Percentiles rank a stretch among this genome's conserved stretches.
Conservation (phyloP, 805 yeast species). For the Lipomyces sp. region DNA sequence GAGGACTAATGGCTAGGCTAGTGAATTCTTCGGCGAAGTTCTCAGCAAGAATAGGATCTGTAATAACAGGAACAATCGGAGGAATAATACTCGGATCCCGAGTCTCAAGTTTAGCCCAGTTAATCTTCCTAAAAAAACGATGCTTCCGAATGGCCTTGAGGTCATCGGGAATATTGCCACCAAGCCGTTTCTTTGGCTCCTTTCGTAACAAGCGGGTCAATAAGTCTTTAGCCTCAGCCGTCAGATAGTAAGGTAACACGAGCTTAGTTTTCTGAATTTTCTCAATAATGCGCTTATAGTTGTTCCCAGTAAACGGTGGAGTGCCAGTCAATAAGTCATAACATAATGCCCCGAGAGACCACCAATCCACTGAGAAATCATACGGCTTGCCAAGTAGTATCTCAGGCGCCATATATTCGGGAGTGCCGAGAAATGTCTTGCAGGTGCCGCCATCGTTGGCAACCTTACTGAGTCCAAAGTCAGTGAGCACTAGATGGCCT, state of each 20-base stretch:
- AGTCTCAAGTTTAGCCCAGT: conserved; percentile 64
- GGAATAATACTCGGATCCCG: conserved; percentile 60
- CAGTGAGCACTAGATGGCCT: conserved; percentile 86
- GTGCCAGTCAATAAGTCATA: conserved; percentile 81
- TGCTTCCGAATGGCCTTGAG: conserved; percentile 63
- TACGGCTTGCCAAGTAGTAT: conserved; percentile 76
- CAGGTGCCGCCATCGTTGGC: conserved; percentile 52
- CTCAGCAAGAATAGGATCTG: conserved; percentile 82
- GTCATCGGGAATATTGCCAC: conserved; percentile 55
- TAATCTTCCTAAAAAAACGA: conserved; percentile 73
- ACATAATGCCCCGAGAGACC: conserved; percentile 85
- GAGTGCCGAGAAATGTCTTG: conserved; percentile 71
- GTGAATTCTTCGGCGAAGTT: conserved; percentile 84
- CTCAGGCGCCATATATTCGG: conserved; percentile 91
- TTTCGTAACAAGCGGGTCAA: conserved; percentile 67
- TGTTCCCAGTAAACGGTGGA: conserved; percentile 88
- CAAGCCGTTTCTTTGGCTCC: conserved; percentile 67
- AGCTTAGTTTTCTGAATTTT: conserved; percentile 70
- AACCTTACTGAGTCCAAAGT: conserved; percentile 72
- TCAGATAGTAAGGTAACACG: conserved; percentile 72
- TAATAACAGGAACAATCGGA: conserved; percentile 81
- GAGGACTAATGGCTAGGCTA: conserved; percentile 52
- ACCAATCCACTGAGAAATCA: conserved; percentile 84
- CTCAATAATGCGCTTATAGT: conserved; percentile 73
- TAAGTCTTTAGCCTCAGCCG: conserved; percentile 80